These are phyloP conservation scores for Lolium rigidum DNA, from an alignment of 176 grass and related monocot species.

Conservation along the genomic window DNA sequence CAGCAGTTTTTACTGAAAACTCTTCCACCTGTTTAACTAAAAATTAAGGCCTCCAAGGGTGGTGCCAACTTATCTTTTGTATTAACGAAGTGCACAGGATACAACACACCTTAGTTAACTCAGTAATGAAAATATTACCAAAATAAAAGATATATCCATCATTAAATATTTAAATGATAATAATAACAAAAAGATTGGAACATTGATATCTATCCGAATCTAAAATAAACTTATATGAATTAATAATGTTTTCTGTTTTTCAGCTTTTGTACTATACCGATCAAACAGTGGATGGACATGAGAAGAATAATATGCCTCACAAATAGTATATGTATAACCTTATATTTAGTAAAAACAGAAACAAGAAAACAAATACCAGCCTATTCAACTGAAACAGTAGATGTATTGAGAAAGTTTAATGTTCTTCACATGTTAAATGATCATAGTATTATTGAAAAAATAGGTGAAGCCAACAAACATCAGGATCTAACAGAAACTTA, in stretches of 20 bases:
- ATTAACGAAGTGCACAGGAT: neutral
- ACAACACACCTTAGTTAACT: neutral
- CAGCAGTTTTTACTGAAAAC: conserved; percentile 2
- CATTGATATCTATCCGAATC: neutral
- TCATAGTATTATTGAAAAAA: neutral
- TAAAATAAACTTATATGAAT: conserved; percentile 42
- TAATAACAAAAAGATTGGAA: neutral
- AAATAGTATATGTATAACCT: neutral
- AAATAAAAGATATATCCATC: neutral
- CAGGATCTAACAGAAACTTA: neutral
- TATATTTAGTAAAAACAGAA: neutral
- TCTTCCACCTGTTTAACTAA: neutral
- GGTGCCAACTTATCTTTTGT: neutral
- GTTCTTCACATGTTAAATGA: neutral
- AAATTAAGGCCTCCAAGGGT: neutral
- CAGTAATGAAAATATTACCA: neutral
- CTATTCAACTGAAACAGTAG: conserved; percentile 2
- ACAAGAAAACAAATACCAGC: neutral
- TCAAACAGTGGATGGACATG: neutral
- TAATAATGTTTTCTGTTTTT: neutral
- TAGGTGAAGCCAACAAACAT: neutral
- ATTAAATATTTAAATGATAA: neutral
- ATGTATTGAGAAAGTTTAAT: neutral
- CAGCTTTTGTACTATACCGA: neutral
- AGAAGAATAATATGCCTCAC: neutral